These are phyloP conservation scores for Globisporangium sylvaticum DNA, from an alignment of 352 stramenopile genomes.

Conservation along the genomic window DNA sequence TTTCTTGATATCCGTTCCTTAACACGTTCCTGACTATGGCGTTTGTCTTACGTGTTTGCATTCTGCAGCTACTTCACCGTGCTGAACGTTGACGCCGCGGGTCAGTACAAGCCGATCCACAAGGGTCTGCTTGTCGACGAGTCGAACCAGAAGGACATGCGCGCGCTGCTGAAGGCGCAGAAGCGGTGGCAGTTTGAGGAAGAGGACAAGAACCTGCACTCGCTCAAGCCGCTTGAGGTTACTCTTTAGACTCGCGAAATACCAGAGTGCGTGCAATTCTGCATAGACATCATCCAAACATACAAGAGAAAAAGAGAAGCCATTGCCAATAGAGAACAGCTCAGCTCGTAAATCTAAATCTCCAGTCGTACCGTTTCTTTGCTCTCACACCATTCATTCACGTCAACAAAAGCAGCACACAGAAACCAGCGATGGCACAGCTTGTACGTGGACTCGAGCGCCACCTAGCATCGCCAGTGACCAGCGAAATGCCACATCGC, in stretches of 20 bases:
- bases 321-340: neutral
- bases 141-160: conserved; percentile 62
- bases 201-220: conserved; percentile 55
- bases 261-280: neutral
- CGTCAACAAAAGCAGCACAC: neutral
- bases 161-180: conserved; percentile 62
- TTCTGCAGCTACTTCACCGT: conserved; percentile 55
- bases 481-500: too few species aligned
- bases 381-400: neutral
- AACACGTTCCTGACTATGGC: neutral
- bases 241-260: conserved; percentile 14
- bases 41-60: neutral
- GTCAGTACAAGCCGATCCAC: conserved; percentile 53
- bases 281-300: neutral
- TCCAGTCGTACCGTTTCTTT: neutral
- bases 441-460: neutral
- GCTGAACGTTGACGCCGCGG: conserved; percentile 54
- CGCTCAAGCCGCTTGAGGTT: conserved; percentile 47
- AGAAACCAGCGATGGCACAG: neutral
- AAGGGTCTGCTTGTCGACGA: conserved; percentile 55
- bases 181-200: conserved; percentile 69
- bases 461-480: too few species aligned
- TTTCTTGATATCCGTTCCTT: neutral
- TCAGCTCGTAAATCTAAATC: too few species aligned
- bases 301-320: neutral